These are phyloP conservation scores for Eucalyptus decipiens DNA, from an alignment of 345 rosid genomes.

Conservation along the genomic window DNA sequence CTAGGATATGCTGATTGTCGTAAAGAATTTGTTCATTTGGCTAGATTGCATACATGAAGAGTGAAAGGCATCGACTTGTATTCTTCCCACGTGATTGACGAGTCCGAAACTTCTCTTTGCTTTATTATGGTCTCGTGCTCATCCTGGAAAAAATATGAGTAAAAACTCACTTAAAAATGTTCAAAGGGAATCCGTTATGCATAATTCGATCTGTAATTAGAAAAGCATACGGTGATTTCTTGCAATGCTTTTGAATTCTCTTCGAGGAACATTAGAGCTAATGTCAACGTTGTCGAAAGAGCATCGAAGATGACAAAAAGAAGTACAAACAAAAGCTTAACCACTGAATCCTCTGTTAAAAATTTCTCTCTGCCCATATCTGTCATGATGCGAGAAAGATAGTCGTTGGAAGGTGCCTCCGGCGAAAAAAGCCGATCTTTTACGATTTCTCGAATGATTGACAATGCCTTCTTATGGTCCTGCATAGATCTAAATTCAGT, in stretches of 20 bases:
- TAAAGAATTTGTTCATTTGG: background rate
- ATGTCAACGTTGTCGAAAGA: background rate
- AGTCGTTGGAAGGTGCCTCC: background rate
- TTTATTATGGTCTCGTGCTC: background rate
- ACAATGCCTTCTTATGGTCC: background rate
- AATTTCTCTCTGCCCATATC: slow-evolving; percentile 9
- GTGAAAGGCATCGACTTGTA: background rate
- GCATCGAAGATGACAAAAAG: slow-evolving; percentile 5
- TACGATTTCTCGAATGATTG: background rate
- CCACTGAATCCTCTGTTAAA: slow-evolving; percentile 4
- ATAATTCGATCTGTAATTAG: background rate
- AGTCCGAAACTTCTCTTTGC: background rate
- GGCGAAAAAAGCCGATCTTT: background rate
- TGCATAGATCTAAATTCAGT: background rate
- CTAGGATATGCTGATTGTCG: background rate
- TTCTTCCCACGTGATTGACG: background rate
- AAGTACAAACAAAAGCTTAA: background rate
- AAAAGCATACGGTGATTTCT: slow-evolving; percentile 2
- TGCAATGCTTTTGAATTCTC: slow-evolving; percentile 10
- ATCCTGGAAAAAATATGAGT: background rate
- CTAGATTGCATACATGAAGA: background rate
- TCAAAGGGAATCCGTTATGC: background rate
- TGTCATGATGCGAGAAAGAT: background rate
- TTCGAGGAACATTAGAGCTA: slow-evolving; percentile 8
- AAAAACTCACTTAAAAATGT: background rate